Evolutionary conservation across 2,329 filamentous ascomycete genomes (phyloP).

Genomic region (Trichoderma sp.): DNA sequence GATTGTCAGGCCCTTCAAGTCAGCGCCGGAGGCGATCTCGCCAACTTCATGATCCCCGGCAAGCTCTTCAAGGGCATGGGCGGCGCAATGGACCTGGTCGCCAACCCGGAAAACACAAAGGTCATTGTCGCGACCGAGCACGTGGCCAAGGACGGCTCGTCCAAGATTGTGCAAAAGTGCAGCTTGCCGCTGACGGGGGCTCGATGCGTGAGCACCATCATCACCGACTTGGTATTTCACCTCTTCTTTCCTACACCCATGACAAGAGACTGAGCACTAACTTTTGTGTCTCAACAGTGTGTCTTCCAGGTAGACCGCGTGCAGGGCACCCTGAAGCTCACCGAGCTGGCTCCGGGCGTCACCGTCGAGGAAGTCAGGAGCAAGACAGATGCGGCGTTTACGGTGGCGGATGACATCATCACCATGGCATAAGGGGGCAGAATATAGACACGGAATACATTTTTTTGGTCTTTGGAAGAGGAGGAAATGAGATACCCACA

Average conservation of each 20-base stretch:
- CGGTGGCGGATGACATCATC: conserved; percentile 59
- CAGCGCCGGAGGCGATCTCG: conserved; percentile 74
- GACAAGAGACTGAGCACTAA: background rate
- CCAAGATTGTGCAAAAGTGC: conserved; percentile 67
- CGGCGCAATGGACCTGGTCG: conserved; percentile 72
- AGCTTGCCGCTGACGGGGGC: conserved; percentile 66
- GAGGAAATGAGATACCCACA: background rate
- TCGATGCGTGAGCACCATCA: conserved; percentile 69
- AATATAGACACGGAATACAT: background rate
- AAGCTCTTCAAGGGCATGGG: conserved; percentile 90
- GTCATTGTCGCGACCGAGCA: conserved; percentile 73
- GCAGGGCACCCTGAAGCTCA: conserved; percentile 64
- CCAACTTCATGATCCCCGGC: conserved; percentile 89
- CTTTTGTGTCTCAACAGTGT: conserved; percentile 47
- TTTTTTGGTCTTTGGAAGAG: background rate
- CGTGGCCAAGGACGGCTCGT: conserved; percentile 66
- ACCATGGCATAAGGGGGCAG: conserved; percentile 41
- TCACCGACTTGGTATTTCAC: conserved; percentile 72
- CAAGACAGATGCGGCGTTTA: conserved; percentile 71
- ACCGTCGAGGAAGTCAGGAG: conserved; percentile 66
- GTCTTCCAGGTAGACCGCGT: conserved; percentile 69
- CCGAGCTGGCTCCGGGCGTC: conserved; percentile 70
- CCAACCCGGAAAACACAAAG: conserved; percentile 70
- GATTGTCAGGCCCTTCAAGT: conserved; percentile 69
- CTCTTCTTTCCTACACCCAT: no score